phyloP scores from a whole-genome alignment of 2,329 filamentous ascomycete genomes.

The Arthrobotrys musiformis region DNA sequence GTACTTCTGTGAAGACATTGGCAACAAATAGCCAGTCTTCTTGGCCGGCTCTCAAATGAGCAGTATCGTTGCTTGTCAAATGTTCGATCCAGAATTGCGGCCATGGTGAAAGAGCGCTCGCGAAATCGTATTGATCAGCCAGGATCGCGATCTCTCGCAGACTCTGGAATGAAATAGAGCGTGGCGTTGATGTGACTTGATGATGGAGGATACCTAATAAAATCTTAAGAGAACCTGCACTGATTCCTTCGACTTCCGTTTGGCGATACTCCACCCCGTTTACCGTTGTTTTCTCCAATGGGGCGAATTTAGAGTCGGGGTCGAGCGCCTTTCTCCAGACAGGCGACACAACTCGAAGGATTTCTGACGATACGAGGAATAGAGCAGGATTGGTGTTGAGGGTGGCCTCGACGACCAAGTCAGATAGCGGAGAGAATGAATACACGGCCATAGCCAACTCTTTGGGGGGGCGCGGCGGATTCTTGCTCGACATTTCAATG shows the following conservation, averaged over 20 bases:
- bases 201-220: constrained; percentile 40
- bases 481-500: no score
- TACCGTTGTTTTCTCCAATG: neutral
- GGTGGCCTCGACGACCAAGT: constrained; percentile 32
- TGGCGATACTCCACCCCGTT: constrained; percentile 14
- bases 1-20: neutral
- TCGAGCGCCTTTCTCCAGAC: constrained; percentile 30
- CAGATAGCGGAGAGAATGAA: constrained; percentile 9
- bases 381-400: neutral
- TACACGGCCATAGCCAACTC: neutral
- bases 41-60: neutral
- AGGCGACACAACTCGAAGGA: constrained; percentile 14
- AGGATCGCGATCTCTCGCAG: constrained; percentile 9
- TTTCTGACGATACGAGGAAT: constrained; percentile 16
- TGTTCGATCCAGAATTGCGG: constrained; percentile 21
- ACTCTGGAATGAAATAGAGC: neutral
- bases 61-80: neutral
- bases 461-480: no score
- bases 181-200: neutral
- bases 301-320: constrained; percentile 18
- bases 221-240: neutral
- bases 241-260: neutral
- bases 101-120: constrained; percentile 20
- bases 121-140: constrained; percentile 22
- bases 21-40: constrained; percentile 28